Percentiles rank a stretch among this genome's conserved stretches.
phyloP scores from a whole-genome alignment of 2,329 filamentous ascomycete species.

The Neofusicoccum sp. region DNA sequence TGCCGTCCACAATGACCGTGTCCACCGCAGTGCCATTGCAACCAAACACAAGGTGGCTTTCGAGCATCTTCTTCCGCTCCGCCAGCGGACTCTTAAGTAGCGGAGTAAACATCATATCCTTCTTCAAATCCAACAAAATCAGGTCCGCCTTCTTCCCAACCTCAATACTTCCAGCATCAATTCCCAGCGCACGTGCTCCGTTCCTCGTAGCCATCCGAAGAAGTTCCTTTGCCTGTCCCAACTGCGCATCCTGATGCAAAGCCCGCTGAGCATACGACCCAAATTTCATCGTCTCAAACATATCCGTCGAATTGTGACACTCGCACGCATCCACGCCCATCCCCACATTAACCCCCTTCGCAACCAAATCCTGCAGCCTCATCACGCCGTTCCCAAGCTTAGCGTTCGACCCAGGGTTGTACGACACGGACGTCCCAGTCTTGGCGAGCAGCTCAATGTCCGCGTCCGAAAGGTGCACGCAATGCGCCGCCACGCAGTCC shows the following conservation, averaged over 20 bases:
- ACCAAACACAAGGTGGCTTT: slow-evolving; percentile 28
- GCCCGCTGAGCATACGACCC: slow-evolving; percentile 25
- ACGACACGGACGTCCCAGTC: slow-evolving; percentile 12
- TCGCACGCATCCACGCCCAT: slow-evolving; percentile 27
- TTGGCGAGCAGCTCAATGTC: neutral
- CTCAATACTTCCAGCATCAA: slow-evolving; percentile 25
- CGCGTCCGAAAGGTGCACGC: neutral
- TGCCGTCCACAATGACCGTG: slow-evolving; percentile 26
- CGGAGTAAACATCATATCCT: slow-evolving; percentile 28
- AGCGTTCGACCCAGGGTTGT: slow-evolving; percentile 25
- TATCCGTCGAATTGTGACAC: slow-evolving; percentile 28
- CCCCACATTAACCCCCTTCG: slow-evolving; percentile 25
- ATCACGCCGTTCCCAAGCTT: slow-evolving; percentile 26
- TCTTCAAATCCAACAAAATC: slow-evolving; percentile 27
- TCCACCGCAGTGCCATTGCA: slow-evolving; percentile 27
- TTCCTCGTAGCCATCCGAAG: slow-evolving; percentile 27
- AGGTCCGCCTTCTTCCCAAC: slow-evolving; percentile 26
- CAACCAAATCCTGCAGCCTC: slow-evolving; percentile 22
- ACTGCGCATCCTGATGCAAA: slow-evolving; percentile 20
- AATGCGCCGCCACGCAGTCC: neutral
- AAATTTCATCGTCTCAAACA: slow-evolving; percentile 29
- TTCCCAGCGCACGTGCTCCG: slow-evolving; percentile 23
- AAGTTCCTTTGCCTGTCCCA: slow-evolving; percentile 23
- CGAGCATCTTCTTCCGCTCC: slow-evolving; percentile 18
- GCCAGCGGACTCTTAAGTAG: slow-evolving; percentile 21